Conservation (phyloP, 768 basidiomycete genomes). For the Hypholoma fasciculare region DNA sequence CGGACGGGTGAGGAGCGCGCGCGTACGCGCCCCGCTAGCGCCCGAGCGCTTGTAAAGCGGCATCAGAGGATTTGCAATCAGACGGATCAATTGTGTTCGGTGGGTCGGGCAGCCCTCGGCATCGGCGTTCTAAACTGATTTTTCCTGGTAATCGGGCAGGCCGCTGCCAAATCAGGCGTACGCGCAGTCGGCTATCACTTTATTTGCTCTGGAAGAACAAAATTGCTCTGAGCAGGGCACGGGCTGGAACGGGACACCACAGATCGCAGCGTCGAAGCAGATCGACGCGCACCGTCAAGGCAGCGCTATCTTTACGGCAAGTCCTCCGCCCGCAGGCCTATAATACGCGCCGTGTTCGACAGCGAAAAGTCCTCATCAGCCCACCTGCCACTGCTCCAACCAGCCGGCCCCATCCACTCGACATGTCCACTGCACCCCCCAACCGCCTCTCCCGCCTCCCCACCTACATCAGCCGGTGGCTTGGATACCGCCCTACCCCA, state of each 20-base stretch:
- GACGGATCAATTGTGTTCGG: not conserved
- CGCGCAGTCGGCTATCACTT: not conserved
- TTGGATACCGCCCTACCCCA: slow-evolving; percentile 41
- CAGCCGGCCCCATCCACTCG: not conserved
- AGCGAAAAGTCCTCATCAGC: not conserved
- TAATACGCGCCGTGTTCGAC: not conserved
- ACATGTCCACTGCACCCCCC: slow-evolving; percentile 5
- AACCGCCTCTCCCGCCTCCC: slow-evolving; percentile 35
- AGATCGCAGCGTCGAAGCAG: no score
- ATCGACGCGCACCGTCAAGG: no score
- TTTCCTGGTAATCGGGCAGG: no score
- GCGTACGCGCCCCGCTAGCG: not conserved
- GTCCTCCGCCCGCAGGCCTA: not conserved
- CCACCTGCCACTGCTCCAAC: not conserved
- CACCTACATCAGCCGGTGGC: slow-evolving; percentile 38
- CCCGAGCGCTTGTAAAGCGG: not conserved
- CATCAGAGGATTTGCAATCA: not conserved
- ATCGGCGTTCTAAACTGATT: no score
- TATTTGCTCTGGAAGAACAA: not conserved
- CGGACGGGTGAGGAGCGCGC: no score
- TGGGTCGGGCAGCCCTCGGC: no score
- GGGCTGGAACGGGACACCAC: not conserved
- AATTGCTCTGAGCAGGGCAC: not conserved
- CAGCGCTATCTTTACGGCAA: no score
- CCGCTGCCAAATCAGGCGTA: not conserved